Conservation (phyloP, 257 asterid species). For the Agastache rugosa region DNA sequence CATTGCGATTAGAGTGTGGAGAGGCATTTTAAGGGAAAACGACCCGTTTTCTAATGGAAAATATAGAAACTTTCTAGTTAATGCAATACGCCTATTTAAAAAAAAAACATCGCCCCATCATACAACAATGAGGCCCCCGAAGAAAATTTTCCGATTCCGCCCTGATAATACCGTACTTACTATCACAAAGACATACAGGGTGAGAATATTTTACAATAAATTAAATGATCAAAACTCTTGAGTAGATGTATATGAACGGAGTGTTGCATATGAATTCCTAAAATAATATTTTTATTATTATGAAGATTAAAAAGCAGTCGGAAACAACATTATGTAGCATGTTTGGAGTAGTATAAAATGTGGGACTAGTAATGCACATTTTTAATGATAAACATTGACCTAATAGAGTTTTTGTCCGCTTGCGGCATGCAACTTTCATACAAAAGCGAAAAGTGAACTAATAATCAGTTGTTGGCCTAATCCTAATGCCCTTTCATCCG, state of each 20-base stretch:
- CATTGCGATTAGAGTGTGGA: too few relatives aligned
- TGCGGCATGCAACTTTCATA: constrained; percentile 46
- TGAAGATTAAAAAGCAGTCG: not conserved
- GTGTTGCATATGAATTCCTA: not conserved
- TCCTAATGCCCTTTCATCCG: constrained; percentile 30
- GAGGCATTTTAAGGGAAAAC: too few relatives aligned
- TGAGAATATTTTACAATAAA: too few relatives aligned
- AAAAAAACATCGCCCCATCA: too few relatives aligned
- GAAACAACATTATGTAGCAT: constrained; percentile 29
- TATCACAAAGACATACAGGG: too few relatives aligned
- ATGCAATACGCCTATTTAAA: too few relatives aligned
- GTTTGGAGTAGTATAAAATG: constrained; percentile 30
- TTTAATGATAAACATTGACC: constrained; percentile 35
- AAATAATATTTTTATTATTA: not conserved
- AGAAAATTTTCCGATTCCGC: too few relatives aligned
- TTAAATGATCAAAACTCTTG: not conserved
- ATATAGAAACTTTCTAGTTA: too few relatives aligned
- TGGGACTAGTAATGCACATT: constrained; percentile 27
- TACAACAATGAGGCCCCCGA: too few relatives aligned
- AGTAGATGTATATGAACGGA: not conserved
- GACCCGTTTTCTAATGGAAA: too few relatives aligned
- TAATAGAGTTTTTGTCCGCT: constrained; percentile 40
- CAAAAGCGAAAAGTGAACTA: constrained; percentile 22
- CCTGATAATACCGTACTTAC: not conserved
- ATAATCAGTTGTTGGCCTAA: constrained; percentile 17